Base-by-base conservation (phyloP, 2,329 filamentous ascomycete genomes). In the Ampelomyces quisqualis region DNA sequence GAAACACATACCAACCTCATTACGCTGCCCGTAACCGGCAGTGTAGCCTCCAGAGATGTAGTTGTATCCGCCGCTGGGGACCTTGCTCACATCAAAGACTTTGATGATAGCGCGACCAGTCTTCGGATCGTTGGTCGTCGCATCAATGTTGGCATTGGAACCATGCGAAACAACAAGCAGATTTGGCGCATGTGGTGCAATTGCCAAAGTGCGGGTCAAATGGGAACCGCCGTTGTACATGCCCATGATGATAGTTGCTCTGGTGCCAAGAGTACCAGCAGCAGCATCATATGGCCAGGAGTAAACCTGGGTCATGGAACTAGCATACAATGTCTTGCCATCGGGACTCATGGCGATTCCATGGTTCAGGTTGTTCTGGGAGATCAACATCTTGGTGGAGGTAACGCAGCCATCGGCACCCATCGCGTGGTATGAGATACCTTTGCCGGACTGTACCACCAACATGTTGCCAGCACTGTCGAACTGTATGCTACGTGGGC, bases 11-110 rank as follows among this genome's bases (percentile, higher is more conserved):
- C 84, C 85, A 7, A 88, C 84, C 2, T 82, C 81, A 60, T 89
- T 88, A 35, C 84, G 77, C 45, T 89, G 71, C 4, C 85, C 85
- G 79, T 84, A 88, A 7, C 83, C 78, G 53, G 60, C 69, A 53
- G 69, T 64, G 18, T 70, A 61, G 10, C 76, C 76, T 10, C 72
- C 71, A 33, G 72, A 82, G 47, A 77, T 68, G 57, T 73, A 77
- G 43, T 74, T 69, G 47, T 76, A 75, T 7, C 58, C 59, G 14
- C 58, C 62, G 23, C 63, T 65, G 10, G 64, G 58, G 18, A 64
- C 29, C 29, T 70, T 66, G 35, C 56, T 69, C 34, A 80, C 57
- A 50, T 79, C 72, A 58, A 80, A 82, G 33, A 79, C 78, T 48
- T 81, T 82, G 56, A 89, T 76, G 57, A 86, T 82, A 18, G 79